Base-by-base conservation (phyloP, 768 basidiomycete genomes). In the Daedaleopsis sinensis region DNA sequence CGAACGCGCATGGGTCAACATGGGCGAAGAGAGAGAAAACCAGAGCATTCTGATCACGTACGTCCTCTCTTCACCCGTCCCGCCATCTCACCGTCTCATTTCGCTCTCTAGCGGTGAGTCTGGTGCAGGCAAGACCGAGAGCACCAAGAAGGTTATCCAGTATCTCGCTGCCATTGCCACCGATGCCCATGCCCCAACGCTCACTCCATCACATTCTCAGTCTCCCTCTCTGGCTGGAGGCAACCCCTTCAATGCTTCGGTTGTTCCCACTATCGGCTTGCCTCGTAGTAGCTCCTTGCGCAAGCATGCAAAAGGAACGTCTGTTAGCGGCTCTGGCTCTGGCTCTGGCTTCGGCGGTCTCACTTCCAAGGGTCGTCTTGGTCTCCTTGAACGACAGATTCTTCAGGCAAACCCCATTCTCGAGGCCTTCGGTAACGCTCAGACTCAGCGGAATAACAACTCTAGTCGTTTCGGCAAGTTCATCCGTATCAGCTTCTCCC, bases 391-490 rank as follows among this genome's bases (percentile, higher is more conserved):
- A 73, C 85, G 93, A 32, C 97, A 98, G 74, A 98, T 99, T 66
- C 82, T 98, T 21, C 95, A 98, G 73, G 96, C 96, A 42, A 99
- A 98, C 70, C 97, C 97, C 1, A 93, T 99, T 59, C 80, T 99
- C 5, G 97, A 99, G 72, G 93, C 97, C 4, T 98, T 99, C 66
- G 97, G 97, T 35, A 99, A 99, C 72, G 96, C 97, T 6, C 97
- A 98, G 73, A 98, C 97, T 0, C 92, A 97, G 76, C 81, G 96
- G 48, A 99, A 99, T 71, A 98, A 98, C 76, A 99, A 99, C 71
- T 98, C 97, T 1, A 94, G 93, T 82, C 91, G 97, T 42, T 99
- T 99, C 72, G 96, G 95, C 35, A 99, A 99, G 76, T 99, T 99
- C 72, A 92, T 99, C 50, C 83, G 94, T 48, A 98, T 99, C 62